Evolutionary conservation across 345 rosid genomes (phyloP), one percentile per base, ranked within the genome.

Genomic region (Litchi chinensis): DNA sequence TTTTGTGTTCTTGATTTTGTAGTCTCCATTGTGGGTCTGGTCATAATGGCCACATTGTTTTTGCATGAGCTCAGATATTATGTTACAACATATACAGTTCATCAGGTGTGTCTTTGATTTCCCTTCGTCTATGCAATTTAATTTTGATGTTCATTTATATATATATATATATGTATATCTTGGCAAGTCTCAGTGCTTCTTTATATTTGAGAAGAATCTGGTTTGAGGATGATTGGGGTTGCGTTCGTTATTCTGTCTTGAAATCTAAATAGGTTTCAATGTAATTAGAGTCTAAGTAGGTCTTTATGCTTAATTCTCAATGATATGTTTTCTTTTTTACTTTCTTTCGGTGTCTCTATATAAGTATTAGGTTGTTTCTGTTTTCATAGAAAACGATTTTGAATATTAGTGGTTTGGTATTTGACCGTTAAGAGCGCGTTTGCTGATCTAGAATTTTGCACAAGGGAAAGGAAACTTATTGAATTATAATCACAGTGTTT

Each of bases 31-130:
- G 82, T 93, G 76, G 99, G 98, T 71, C 87, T 97, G 11, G 54
- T 88, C 74, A 87, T 94, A 78, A 94, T 97, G 98, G 98, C 88
- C 43, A 82, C 92, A 15, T 83, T 97, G 86, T 97, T 97, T 89
- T 72, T 90, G 86, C 98, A 93, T 57, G 99, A 97, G 91, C 93
- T 94, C 65, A 79, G 88, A 62, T 97, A 93, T 85, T 97, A 92
- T 87, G 86, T 97, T 50, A 81, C 90, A 46, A 91, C 93, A 0
- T 91, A 91, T 75, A 92, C 95, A 0, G 94, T 97, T 60, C 97
- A 97, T 83, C 93, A 97, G 99, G 98, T 97, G 77, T 74, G 83
- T 21, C 0, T 66, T 69, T 70, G 22, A 64, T 50, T 62, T 70
- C 43, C 57, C 5, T 37, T 68, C 64, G 21, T 44, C 41, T 5